Evolutionary conservation across 345 rosid genomes (phyloP).

Genomic region (Mercurialis annua): DNA sequence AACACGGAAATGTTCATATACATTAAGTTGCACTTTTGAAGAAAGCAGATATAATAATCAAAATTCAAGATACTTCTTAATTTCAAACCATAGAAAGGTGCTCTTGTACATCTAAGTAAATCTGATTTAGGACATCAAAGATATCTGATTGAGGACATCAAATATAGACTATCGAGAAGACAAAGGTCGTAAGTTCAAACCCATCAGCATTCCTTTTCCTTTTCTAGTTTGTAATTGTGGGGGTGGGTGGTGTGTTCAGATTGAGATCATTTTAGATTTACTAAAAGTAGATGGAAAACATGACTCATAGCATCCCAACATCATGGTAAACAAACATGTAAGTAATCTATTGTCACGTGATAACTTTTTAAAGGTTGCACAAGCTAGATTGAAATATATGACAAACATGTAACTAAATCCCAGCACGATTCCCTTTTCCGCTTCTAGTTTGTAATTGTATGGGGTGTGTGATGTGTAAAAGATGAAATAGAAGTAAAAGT

Average conservation of each 20-base stretch:
- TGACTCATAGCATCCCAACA: no score
- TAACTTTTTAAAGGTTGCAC: no score
- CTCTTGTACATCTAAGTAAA: neutral
- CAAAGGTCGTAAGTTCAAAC: neutral
- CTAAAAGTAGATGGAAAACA: no score
- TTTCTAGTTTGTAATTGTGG: neutral
- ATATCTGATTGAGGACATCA: neutral
- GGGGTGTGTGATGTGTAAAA: neutral
- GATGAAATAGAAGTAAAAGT: neutral
- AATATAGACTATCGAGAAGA: neutral
- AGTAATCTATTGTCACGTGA: no score
- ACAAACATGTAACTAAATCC: no score
- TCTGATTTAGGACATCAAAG: conserved; percentile 1
- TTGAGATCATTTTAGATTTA: no score
- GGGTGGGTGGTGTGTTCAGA: neutral
- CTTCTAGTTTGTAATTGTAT: no score
- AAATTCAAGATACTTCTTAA: neutral
- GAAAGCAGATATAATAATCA: neutral
- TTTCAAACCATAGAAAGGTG: neutral
- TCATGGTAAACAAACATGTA: no score
- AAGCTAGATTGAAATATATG: no score
- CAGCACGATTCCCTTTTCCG: no score
- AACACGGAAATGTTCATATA: neutral
- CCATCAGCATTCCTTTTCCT: neutral
- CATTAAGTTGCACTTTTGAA: neutral